A percentile compares a stretch with the other conserved stretches of the same genome.
These are phyloP conservation scores for Syzygium aromaticum DNA, from an alignment of 345 rosid species.

Conservation along the genomic window DNA sequence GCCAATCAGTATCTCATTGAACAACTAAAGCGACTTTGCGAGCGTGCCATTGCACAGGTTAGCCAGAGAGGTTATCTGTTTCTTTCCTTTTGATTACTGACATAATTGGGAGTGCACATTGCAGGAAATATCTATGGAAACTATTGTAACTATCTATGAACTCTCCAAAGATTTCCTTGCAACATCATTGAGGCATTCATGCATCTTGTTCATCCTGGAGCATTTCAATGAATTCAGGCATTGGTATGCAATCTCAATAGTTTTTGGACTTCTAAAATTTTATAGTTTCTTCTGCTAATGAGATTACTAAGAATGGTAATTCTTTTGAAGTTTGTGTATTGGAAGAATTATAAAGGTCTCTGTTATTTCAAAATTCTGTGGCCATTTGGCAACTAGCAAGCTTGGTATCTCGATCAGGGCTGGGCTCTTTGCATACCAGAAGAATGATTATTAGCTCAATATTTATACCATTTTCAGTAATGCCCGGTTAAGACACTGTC, in stretches of 20 bases:
- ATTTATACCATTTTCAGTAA: conserved; percentile 8
- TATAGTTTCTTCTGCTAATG: not conserved
- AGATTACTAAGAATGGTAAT: not conserved
- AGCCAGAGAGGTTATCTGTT: conserved; percentile 3
- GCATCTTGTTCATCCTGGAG: conserved; percentile 53
- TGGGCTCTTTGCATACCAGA: conserved; percentile 1
- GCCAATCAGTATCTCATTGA: conserved; percentile 97
- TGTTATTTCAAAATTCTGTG: not conserved
- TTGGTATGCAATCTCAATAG: not conserved
- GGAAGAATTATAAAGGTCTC: no score
- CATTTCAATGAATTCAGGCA: conserved; percentile 38
- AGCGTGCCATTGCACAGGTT: conserved; percentile 89
- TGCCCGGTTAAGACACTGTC: conserved; percentile 31
- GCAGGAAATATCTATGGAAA: conserved; percentile 53
- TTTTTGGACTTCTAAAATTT: not conserved
- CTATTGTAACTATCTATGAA: conserved; percentile 50
- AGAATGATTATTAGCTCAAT: conserved; percentile 68
- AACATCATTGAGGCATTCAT: conserved; percentile 43
- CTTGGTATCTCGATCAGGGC: not conserved
- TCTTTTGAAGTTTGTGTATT: not conserved
- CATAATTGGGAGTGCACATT: not conserved
- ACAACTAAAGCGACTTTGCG: conserved; percentile 89
- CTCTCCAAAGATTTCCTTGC: conserved; percentile 60
- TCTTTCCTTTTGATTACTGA: no score
- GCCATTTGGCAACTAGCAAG: not conserved